Evolutionary conservation across 768 basidiomycete species (phyloP).

Genomic region (Calocybe cyanea): DNA sequence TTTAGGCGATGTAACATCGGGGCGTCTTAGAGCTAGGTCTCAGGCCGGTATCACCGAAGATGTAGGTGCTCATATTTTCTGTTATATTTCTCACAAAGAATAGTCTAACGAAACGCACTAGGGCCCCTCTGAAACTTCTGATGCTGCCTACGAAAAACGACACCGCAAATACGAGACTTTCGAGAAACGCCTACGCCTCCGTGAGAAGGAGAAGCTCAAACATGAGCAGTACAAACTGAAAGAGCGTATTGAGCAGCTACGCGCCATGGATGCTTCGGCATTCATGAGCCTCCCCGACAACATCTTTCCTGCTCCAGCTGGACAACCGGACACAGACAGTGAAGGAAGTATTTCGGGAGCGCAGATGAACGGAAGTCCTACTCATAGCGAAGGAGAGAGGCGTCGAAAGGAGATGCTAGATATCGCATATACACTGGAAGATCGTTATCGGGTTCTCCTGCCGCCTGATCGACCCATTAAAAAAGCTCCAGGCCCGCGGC

Average conservation of each 20-base stretch:
- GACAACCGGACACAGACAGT: conserved; percentile 21
- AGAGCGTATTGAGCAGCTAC: conserved; percentile 82
- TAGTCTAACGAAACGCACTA: conserved; percentile 8
- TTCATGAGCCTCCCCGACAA: conserved; percentile 62
- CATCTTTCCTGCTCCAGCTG: conserved; percentile 44
- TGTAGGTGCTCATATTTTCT: conserved; percentile 41
- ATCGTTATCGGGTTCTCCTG: conserved; percentile 70
- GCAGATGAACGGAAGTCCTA: conserved; percentile 33
- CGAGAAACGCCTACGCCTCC: conserved; percentile 79
- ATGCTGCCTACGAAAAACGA: conserved; percentile 75
- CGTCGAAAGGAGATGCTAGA: conserved; percentile 72
- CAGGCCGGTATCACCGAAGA: conserved; percentile 52
- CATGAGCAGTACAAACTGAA: conserved; percentile 91
- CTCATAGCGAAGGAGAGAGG: conserved; percentile 64
- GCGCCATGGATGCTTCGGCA: conserved; percentile 64
- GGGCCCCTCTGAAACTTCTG: conserved; percentile 70
- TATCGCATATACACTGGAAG: conserved; percentile 60
- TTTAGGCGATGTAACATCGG: conserved; percentile 43
- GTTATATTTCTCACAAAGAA: neutral
- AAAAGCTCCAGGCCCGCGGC: conserved; percentile 27
- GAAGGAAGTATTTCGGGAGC: conserved; percentile 24
- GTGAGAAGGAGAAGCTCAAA: conserved; percentile 90
- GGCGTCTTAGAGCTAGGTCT: conserved; percentile 62
- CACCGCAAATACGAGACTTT: conserved; percentile 85
- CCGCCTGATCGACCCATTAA: conserved; percentile 51